Base-by-base conservation (phyloP, 257 asterid genomes). In the Asclepias syriaca region DNA sequence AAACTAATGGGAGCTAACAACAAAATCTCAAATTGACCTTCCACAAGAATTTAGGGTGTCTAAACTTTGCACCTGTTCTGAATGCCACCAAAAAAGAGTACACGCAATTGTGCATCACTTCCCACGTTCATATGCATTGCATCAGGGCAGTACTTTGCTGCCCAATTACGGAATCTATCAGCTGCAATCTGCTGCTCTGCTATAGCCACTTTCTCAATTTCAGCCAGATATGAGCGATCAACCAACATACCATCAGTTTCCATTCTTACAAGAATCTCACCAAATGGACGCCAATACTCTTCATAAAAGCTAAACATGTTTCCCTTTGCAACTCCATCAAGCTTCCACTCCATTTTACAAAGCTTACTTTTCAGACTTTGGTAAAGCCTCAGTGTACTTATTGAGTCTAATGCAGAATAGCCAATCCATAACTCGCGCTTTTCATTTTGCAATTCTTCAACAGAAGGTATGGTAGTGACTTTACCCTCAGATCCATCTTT, bases 221-320 rank as follows among this genome's bases (percentile, higher is more conserved):
- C 95, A 51, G 98, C 95, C 78, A 95, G 98, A 77, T 92, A 85
- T 16, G 85, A 79, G 69, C 99, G 96, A 77, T 92, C 93, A 50
- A 95, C 98, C 84, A 89, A 84, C 95, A 95, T 84, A 39, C 99
- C 99, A 79, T 92, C 98, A 11, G 90, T 80, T 85, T 95, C 98
- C 97, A 95, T 87, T 75, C 81, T 84, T 39, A 90, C 99, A 65
- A 95, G 92, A 81, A 95, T 83, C 88, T 90, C 96, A 18, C 99
- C 99, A 82, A 95, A 95, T 39, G 98, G 97, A n/a, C 87, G 90
- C 87, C 94, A 77, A 80, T 90, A 95, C 65, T 74, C 77, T 75
- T 81, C 85, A 81, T 92, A 95, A 72, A 86, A 84, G 39, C 88
- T 81, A 74, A 88, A 80, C 99, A 95, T 90, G 10, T 93, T 82